These are phyloP conservation scores for Rhodosporidiobolus sp. DNA, from an alignment of 768 basidiomycete genomes.

Conservation along the genomic window DNA sequence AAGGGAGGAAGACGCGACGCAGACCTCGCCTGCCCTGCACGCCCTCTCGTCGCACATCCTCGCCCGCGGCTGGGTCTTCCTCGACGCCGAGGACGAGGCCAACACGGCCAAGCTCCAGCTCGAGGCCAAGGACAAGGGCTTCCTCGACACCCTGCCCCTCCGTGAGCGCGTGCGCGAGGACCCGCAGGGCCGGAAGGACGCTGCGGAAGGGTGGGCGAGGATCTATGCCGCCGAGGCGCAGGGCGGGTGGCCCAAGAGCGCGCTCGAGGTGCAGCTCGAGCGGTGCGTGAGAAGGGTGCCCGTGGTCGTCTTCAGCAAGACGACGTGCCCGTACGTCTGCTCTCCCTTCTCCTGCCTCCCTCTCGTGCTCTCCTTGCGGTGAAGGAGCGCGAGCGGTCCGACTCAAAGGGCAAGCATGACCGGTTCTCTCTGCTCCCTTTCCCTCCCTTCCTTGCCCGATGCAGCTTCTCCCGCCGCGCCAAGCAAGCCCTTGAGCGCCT, in stretches of 20 bases:
- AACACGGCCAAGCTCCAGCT: slow-evolving; percentile 9
- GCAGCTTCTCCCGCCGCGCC: slow-evolving; percentile 24
- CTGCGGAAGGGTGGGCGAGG: slow-evolving; percentile 18
- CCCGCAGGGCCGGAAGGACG: not conserved
- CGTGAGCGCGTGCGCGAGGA: slow-evolving; percentile 17
- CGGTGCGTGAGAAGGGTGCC: slow-evolving; percentile 11
- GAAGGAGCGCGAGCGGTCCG: too few species aligned
- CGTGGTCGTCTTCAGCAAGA: slow-evolving; percentile 29
- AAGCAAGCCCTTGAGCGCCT: slow-evolving; percentile 6
- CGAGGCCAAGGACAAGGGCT: not conserved
- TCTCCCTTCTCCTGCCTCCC: not conserved
- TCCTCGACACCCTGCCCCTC: slow-evolving; percentile 10
- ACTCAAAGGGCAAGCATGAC: too few species aligned
- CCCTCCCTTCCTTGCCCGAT: rapidly evolving
- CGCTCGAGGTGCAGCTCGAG: slow-evolving; percentile 28
- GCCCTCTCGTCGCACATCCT: slow-evolving; percentile 15
- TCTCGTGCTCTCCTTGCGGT: not conserved
- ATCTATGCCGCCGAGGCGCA: slow-evolving; percentile 9
- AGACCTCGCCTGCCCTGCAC: not conserved
- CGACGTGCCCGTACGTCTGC: slow-evolving; percentile 26
- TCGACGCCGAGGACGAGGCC: slow-evolving; percentile 5
- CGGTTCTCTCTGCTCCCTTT: too few species aligned
- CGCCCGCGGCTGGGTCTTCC: slow-evolving; percentile 13
- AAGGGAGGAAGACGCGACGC: not conserved
- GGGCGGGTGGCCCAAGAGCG: slow-evolving; percentile 19